Evolutionary conservation across 495 filamentous ascomycete genomes (phyloP), one percentile per base, ranked within the genome.

Genomic region (Penicillium riverlandense): DNA sequence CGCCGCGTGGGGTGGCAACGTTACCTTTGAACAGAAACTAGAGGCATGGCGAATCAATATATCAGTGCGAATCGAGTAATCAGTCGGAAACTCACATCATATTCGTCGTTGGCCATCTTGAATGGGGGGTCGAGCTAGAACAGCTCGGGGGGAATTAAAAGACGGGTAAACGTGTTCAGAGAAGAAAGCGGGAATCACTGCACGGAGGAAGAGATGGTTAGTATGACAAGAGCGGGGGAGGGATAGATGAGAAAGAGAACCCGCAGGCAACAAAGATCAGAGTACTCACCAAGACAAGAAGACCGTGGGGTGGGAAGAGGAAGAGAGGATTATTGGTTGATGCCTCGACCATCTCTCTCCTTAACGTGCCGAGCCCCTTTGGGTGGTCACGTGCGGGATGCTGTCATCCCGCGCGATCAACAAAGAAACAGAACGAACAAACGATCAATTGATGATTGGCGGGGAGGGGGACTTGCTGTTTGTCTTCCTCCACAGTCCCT

Each of bases 21-120:
- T 66, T 76, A 95, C 90, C 90, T 87, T 99, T 99, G 83, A 99
- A 99, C 60, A 99, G 87, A 66, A 96, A 99, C 94, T 99, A 46
- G 50, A 37, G 66, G 55, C 16, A 50, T 40, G 44, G 38, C 39
- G 31, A 34, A 43, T 47, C 40, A 50, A 41, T 37, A 52, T 46
- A 50, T 44, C 43, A 47, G 39, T 43, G 35, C 35, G 41, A 44
- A 11, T 16, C 12, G 31, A 47, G 35, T 1, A 27, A 41, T 11
- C 8, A 32, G 15, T 39, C 33, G 22, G 37, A 29, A 8, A 76
- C 94, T 80, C 72, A 98, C 92, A 85, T 99, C 92, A 71, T 99
- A 97, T 76, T 99, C 94, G 75, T 99, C 94, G 82, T 99, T 99
- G 58, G 94, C 94, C 94, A 99, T 99, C 30, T 48, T 58, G 57